Percentiles rank a stretch among this genome's conserved stretches.
Evolutionary conservation across 2,329 filamentous ascomycete genomes (phyloP).

Genomic region (Epichloe sibirici): DNA sequence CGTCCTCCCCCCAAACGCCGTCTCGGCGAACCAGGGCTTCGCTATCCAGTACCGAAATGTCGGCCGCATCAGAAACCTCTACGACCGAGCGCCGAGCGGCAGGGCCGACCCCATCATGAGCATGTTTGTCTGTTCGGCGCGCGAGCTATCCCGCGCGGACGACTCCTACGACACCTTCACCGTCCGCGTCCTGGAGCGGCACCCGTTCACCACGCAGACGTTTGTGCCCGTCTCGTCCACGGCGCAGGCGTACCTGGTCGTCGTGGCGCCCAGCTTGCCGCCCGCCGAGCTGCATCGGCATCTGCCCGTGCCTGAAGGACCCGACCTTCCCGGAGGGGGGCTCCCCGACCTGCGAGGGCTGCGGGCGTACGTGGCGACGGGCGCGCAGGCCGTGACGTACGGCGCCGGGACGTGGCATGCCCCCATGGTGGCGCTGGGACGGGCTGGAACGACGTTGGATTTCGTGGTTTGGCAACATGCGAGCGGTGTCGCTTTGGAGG

Average conservation of each 20-base stretch:
- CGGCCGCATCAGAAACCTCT: conserved; percentile 60
- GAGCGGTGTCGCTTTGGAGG: conserved; percentile 70
- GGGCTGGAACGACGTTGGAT: conserved; percentile 47
- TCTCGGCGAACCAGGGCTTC: conserved; percentile 70
- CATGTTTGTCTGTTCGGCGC: conserved; percentile 67
- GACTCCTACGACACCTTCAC: conserved; percentile 31
- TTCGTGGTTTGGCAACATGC: conserved; percentile 86
- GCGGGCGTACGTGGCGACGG: conserved; percentile 66
- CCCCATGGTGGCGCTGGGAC: conserved; percentile 81
- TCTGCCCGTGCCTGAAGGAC: conserved; percentile 17
- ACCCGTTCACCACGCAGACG: conserved; percentile 89
- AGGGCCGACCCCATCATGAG: conserved; percentile 53
- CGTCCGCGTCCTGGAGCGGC: conserved; percentile 68
- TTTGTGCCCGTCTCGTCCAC: conserved; percentile 63
- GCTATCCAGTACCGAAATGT: conserved; percentile 80
- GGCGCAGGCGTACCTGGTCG: conserved; percentile 57
- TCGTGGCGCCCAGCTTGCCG: conserved; percentile 71
- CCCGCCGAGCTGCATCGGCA: conserved; percentile 17
- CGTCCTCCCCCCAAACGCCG: conserved; percentile 34
- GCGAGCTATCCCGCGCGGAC: conserved; percentile 13
- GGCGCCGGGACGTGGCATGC: conserved; percentile 89
- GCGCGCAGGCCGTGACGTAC: conserved; percentile 80
- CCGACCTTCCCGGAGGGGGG: conserved; percentile 39
- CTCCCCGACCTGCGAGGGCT: conserved; percentile 61
- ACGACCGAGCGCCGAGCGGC: conserved; percentile 50